A percentile compares a stretch with the other conserved stretches of the same genome.
Conservation (phyloP, 768 basidiomycete genomes). For the Suillus discolor region DNA sequence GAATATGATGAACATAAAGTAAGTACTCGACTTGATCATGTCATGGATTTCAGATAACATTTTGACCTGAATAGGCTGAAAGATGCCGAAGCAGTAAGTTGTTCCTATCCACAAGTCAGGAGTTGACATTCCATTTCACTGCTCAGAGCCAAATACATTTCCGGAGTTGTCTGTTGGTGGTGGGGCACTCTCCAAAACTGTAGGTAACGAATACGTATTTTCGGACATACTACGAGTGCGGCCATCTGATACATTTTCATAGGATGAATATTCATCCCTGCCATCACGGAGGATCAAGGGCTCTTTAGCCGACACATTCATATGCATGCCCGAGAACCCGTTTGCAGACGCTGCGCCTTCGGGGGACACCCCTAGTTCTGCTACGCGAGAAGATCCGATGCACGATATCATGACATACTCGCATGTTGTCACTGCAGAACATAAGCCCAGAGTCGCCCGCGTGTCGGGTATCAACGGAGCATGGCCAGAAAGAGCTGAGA, state of each 20-base stretch:
- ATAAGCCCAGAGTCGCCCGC: constrained; percentile 2
- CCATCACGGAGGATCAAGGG: background rate
- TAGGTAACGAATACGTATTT: background rate
- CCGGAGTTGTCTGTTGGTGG: background rate
- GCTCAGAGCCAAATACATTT: background rate
- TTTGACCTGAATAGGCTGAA: background rate
- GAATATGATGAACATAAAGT: background rate
- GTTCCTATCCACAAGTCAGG: background rate
- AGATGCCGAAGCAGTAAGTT: background rate
- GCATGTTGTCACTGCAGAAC: constrained; percentile 11
- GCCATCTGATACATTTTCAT: background rate
- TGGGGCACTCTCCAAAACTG: background rate
- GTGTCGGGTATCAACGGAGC: constrained; percentile 6
- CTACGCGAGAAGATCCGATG: constrained; percentile 1
- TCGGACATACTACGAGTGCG: background rate
- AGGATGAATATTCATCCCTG: background rate
- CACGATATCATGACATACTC: background rate
- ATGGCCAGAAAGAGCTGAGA: constrained; percentile 3
- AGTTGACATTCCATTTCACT: background rate
- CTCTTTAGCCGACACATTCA: background rate
- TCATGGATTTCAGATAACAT: background rate
- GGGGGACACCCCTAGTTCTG: background rate
- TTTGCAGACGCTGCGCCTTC: background rate
- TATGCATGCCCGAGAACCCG: background rate
- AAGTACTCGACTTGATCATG: background rate